Evolutionary conservation across 495 filamentous ascomycete genomes (phyloP).

Genomic region (Lasiosphaeriaceae sp.): DNA sequence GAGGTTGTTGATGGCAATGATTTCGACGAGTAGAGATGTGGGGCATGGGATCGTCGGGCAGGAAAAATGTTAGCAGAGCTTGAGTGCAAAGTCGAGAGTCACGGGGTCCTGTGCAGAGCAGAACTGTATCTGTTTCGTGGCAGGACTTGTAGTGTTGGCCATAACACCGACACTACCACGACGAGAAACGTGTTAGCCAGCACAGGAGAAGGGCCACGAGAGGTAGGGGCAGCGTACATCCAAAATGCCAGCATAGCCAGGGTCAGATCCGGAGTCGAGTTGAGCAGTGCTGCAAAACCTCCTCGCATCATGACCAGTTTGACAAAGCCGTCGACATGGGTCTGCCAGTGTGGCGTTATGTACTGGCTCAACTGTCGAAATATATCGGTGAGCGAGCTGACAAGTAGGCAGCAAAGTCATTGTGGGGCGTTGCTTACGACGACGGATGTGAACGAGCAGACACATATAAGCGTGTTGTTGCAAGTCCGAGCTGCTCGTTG

Average conservation of each 20-base stretch:
- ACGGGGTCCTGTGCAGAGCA: slow-evolving; percentile 5
- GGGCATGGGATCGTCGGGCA: slow-evolving; percentile 22
- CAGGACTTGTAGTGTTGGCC: slow-evolving; percentile 32
- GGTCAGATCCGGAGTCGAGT: slow-evolving; percentile 6
- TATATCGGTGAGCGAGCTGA: too few species aligned
- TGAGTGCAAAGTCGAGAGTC: slow-evolving; percentile 12
- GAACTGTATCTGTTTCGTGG: slow-evolving; percentile 19
- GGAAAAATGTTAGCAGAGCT: slow-evolving; percentile 13
- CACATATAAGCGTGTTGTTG: slow-evolving; percentile 17
- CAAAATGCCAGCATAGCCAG: slow-evolving; percentile 21
- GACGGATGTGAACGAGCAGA: slow-evolving; percentile 20
- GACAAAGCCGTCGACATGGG: slow-evolving; percentile 30
- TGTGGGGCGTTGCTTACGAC: slow-evolving; percentile 19
- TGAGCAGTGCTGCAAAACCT: slow-evolving; percentile 9
- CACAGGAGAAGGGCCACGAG: too few species aligned
- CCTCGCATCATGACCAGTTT: slow-evolving; percentile 26
- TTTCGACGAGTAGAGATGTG: slow-evolving; percentile 13
- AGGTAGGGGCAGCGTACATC: slow-evolving; percentile 23
- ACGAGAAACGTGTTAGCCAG: neutral
- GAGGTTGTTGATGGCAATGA: slow-evolving; percentile 28
- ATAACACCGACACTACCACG: slow-evolving; percentile 20
- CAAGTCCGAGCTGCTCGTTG: slow-evolving; percentile 6
- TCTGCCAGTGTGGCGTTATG: slow-evolving; percentile 27
- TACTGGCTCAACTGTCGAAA: slow-evolving; percentile 33
- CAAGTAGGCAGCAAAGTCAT: neutral